phyloP scores from a whole-genome alignment of 805 yeast species.

The Starmerella stellata region DNA sequence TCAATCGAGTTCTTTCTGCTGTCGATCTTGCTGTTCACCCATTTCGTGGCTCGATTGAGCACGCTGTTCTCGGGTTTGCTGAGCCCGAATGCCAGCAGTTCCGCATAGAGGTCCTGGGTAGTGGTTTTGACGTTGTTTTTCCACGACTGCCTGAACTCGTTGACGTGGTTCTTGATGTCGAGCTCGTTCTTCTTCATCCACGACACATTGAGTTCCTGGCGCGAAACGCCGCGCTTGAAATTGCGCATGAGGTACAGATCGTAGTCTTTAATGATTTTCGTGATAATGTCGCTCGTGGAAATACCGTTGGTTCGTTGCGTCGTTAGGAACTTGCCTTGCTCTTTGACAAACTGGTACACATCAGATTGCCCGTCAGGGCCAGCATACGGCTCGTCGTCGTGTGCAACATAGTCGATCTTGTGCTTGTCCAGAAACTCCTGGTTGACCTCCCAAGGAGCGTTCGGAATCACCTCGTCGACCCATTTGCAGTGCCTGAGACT shows the following conservation, averaged over 20 bases:
- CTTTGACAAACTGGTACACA: conserved; percentile 81
- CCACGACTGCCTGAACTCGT: conserved; percentile 74
- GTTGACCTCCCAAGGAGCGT: conserved; percentile 92
- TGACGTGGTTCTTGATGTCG: conserved; percentile 78
- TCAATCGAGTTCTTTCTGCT: conserved; percentile 5
- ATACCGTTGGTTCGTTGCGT: conserved; percentile 96
- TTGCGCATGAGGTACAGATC: conserved; percentile 93
- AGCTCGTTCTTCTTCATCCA: conserved; percentile 96
- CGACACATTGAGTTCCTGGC: conserved; percentile 88
- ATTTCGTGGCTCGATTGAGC: conserved; percentile 22
- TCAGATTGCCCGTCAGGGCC: conserved; percentile 67
- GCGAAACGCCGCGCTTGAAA: conserved; percentile 91
- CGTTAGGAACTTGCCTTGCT: conserved; percentile 73
- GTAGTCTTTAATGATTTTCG: conserved; percentile 85
- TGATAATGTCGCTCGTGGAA: conserved; percentile 87
- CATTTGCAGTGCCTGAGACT: conserved; percentile 85
- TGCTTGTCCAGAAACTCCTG: conserved; percentile 63
- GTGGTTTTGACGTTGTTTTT: conserved; percentile 49
- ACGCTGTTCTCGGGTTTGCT: conserved; percentile 14
- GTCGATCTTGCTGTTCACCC: conserved; percentile 21
- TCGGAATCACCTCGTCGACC: conserved; percentile 92
- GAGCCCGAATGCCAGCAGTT: conserved; percentile 30
- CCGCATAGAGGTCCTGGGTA: conserved; percentile 68
- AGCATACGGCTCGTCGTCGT: conserved; percentile 90
- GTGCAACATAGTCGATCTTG: conserved; percentile 88